These are phyloP conservation scores for Gracilaria vermiculophylla DNA, from an alignment of 23 red algal species.

Conservation along the genomic window DNA sequence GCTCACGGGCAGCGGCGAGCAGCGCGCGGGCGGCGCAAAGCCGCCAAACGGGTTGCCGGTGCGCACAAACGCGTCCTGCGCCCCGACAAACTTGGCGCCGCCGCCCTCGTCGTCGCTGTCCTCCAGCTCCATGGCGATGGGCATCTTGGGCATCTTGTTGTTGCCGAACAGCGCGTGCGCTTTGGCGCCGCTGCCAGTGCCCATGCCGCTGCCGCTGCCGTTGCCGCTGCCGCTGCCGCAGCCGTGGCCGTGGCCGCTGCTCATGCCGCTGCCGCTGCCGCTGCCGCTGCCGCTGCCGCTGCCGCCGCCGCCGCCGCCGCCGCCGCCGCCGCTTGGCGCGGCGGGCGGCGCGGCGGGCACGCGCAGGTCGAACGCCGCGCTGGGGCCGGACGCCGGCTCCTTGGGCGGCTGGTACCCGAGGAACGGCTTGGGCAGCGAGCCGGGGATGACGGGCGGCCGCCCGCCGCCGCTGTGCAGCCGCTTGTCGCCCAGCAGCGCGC, in stretches of 20 bases:
- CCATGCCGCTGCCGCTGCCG: too few relatives aligned
- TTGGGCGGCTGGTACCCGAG: conserved; percentile 12
- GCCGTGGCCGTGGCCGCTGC: too few relatives aligned
- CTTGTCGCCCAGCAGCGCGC: conserved; percentile 15
- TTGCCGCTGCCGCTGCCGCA: too few relatives aligned
- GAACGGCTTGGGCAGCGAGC: conserved; percentile 1
- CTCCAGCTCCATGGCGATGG: conserved; percentile 54
- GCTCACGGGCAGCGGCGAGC: conserved; percentile 59
- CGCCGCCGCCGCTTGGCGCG: too few relatives aligned
- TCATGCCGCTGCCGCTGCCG: too few relatives aligned
- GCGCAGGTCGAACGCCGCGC: conserved; percentile 22
- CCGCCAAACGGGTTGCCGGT: conserved; percentile 57
- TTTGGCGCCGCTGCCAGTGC: not conserved
- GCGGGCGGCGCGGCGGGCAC: too few relatives aligned
- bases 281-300: too few relatives aligned
- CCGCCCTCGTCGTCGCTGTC: conserved; percentile 54
- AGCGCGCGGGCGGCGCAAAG: conserved; percentile 50
- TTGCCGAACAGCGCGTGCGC: not conserved
- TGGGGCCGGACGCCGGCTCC: conserved; percentile 7
- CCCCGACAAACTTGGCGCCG: conserved; percentile 36
- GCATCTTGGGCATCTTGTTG: conserved; percentile 56
- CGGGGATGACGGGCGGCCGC: conserved; percentile 36
- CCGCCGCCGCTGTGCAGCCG: conserved; percentile 14
- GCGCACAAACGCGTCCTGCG: conserved; percentile 52
- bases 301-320: too few relatives aligned